These are phyloP conservation scores for Crithidia expoeki DNA, from an alignment of 208 protist species.

Conservation along the genomic window DNA sequence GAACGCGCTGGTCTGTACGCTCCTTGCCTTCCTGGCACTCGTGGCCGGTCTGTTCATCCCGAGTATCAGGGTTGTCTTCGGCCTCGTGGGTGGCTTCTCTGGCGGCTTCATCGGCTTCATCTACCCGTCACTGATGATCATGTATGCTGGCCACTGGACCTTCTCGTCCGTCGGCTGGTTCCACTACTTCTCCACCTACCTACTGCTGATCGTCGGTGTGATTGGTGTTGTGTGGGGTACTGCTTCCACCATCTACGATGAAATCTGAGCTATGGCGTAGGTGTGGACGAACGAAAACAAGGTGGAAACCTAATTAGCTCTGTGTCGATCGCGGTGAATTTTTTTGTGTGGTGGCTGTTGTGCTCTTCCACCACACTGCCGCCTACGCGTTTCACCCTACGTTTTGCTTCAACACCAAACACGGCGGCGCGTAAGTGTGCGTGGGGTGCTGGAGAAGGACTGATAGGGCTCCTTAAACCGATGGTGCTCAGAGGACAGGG, in stretches of 20 bases:
- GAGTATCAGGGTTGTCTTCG: conserved; percentile 70
- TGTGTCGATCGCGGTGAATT: too few relatives aligned
- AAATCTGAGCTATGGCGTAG: conserved; percentile 18
- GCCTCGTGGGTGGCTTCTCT: conserved; percentile 67
- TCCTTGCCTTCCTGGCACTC: conserved; percentile 42
- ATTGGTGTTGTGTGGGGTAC: conserved; percentile 78
- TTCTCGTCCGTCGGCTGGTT: conserved; percentile 44
- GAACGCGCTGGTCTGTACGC: conserved; percentile 45
- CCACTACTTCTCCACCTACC: conserved; percentile 62
- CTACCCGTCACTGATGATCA: conserved; percentile 72
- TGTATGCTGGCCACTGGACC: conserved; percentile 66
- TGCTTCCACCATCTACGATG: conserved; percentile 53
- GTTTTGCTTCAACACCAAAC: too few relatives aligned
- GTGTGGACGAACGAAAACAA: too few relatives aligned
- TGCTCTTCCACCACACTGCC: too few relatives aligned
- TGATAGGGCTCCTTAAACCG: too few relatives aligned
- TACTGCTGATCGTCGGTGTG: conserved; percentile 68
- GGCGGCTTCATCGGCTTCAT: conserved; percentile 78
- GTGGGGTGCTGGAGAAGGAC: too few relatives aligned
- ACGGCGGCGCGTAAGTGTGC: too few relatives aligned
- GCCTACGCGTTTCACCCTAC: too few relatives aligned
- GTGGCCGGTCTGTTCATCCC: conserved; percentile 78
- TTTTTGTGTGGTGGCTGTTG: too few relatives aligned
- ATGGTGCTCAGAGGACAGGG: too few relatives aligned
- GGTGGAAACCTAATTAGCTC: too few relatives aligned